Evolutionary conservation across 768 basidiomycete genomes (phyloP), one percentile per base, ranked within the genome.

Genomic region (Leucocoprinus leucothites): DNA sequence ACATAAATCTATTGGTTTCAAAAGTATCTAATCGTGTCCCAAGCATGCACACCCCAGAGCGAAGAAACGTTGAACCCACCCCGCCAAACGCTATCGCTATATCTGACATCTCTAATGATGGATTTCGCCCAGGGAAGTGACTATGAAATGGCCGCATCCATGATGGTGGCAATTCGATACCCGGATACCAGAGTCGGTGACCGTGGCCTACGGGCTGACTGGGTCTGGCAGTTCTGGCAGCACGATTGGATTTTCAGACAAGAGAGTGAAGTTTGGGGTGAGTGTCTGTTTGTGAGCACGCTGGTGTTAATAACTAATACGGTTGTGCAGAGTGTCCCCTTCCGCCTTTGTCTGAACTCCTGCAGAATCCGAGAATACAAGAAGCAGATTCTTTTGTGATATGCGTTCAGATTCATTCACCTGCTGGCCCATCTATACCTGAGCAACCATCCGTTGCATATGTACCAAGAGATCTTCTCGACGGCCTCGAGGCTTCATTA

Each of bases 221-320:
- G 87, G 86, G 73, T 84, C 22, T 91, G 87, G 87, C 84, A 88
- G 54, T 71, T 71, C 52, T 87, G 86, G 82, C 81, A 87, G 57
- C 79, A 74, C 57, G 84, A 87, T 57, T 89, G 82, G 81, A 75
- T 80, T 1, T 91, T 89, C 70, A 72, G 87, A 41, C 78, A 77
- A 48, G 86, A 85, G 51, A 81, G 79, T 51, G 87, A 90, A 72
- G 86, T 87, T 40, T 89, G 84, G 86, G 83, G 87, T 87, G 63
- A 63, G 80, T 58, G 1, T 53, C 2, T 1, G 16, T 41, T 41
- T 26, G 26, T 21, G 11, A 42, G 56, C 41, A 44, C 28, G 13
- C 48, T 48, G 18, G 9, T 18, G 8, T 41, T 19, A 14, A 1
- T 41, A 22, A 35, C 48, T 56, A 24, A 48, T 38, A 19, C 14